A percentile compares a stretch with the other conserved stretches of the same genome.
Evolutionary conservation across 176 grass and related monocot species (phyloP).

Genomic region (Rhynchospora pubera): DNA sequence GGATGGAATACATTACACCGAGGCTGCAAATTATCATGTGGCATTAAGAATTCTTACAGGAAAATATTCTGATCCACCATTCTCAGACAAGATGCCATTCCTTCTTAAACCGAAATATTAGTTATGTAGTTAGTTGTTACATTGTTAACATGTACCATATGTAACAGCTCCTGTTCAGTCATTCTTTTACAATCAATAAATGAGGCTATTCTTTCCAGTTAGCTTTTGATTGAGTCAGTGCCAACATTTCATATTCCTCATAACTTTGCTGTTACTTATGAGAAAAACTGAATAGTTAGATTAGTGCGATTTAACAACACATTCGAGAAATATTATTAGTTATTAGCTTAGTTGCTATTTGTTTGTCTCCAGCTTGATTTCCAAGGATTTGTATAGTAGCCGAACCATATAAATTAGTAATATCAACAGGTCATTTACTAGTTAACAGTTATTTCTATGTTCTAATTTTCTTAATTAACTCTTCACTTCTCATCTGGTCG

Average conservation of each 20-base stretch:
- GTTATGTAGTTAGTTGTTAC: neutral
- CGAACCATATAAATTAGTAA: neutral
- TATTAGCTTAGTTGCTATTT: neutral
- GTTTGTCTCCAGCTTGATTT: neutral
- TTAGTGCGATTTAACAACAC: neutral
- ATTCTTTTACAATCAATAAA: conserved; percentile 52
- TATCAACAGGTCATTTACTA: neutral
- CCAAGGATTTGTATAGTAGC: neutral
- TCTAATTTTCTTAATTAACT: neutral
- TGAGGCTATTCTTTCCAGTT: conserved; percentile 18
- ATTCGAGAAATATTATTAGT: neutral
- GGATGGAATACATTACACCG: conserved; percentile 94
- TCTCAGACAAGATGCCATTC: conserved; percentile 79
- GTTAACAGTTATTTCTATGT: neutral
- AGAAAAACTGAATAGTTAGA: neutral
- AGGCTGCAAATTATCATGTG: conserved; percentile 75
- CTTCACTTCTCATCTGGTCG: conserved; percentile 17
- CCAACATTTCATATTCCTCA: neutral
- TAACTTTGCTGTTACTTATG: neutral
- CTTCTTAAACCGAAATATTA: conserved; percentile 73
- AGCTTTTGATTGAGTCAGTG: neutral
- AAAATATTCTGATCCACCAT: conserved; percentile 77
- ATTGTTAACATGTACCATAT: conserved; percentile 18
- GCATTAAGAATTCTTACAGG: conserved; percentile 82
- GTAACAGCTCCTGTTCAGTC: conserved; percentile 19